Conservation (phyloP, 2,329 filamentous ascomycete species). For the Hortaea sp. region DNA sequence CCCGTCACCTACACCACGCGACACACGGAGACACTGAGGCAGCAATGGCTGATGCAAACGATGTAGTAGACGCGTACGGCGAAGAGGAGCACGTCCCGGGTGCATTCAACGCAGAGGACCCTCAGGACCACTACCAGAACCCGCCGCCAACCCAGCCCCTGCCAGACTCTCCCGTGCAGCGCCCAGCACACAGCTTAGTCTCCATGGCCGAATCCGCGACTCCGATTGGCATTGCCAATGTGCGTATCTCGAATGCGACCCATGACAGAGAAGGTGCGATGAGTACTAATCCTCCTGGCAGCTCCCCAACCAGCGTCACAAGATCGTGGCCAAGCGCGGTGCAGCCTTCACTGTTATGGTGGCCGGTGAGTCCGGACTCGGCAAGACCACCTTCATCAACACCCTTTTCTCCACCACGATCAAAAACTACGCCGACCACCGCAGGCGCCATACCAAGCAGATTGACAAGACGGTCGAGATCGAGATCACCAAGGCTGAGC, state of each 20-base stretch:
- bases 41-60: constrained; percentile 2
- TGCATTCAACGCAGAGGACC: neutral
- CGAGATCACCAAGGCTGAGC: constrained; percentile 98
- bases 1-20: too few relatives aligned
- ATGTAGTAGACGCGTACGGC: neutral
- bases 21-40: neutral
- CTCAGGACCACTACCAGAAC: neutral
- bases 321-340: constrained; percentile 72
- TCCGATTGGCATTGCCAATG: constrained; percentile 66
- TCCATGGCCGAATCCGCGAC: constrained; percentile 54
- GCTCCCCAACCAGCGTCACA: constrained; percentile 63
- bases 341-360: constrained; percentile 99
- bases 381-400: constrained; percentile 99
- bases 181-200: neutral
- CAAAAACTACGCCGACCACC: constrained; percentile 99
- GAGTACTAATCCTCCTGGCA: constrained; percentile 29
- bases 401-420: constrained; percentile 99
- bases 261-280: neutral
- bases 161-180: neutral
- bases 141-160: neutral
- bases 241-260: constrained; percentile 32
- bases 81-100: neutral
- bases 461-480: constrained; percentile 99
- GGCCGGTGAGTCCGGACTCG: constrained; percentile 93
- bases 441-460: constrained; percentile 98